Conservation (phyloP, 2,329 filamentous ascomycete species). For the Grosmannia serpens region DNA sequence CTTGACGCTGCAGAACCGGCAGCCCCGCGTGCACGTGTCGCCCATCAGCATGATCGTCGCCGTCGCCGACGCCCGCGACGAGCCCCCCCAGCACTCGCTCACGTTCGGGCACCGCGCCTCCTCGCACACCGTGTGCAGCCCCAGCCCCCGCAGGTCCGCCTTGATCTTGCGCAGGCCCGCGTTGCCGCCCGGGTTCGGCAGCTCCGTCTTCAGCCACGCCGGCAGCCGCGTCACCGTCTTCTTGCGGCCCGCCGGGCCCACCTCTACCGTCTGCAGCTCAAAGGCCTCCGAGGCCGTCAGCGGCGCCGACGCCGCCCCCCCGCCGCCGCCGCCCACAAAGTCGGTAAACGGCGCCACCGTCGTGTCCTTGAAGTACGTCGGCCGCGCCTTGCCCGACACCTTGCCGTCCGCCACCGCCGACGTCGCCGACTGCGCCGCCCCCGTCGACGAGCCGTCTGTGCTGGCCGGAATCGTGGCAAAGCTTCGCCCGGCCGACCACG, state of each 20-base stretch:
- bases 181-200: constrained; percentile 57
- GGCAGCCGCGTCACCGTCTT: constrained; percentile 65
- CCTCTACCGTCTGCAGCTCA: constrained; percentile 49
- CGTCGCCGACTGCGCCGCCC: constrained; percentile 29
- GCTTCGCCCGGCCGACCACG: background rate
- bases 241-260: constrained; percentile 51
- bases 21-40: constrained; percentile 92
- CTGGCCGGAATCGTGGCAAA: background rate
- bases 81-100: constrained; percentile 93
- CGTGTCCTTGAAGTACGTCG: constrained; percentile 50
- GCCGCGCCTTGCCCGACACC: constrained; percentile 17
- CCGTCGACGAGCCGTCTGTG: constrained; percentile 10
- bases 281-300: constrained; percentile 44
- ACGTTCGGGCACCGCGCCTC: constrained; percentile 97
- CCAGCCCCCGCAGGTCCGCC: constrained; percentile 77
- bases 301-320: constrained; percentile 26
- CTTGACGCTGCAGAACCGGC: constrained; percentile 95
- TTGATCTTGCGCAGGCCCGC: constrained; percentile 90
- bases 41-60: constrained; percentile 99
- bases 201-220: constrained; percentile 91
- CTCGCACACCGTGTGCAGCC: constrained; percentile 92
- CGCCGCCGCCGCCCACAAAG: constrained; percentile 34
- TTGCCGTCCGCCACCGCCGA: constrained; percentile 8
- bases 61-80: constrained; percentile 77
- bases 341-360: constrained; percentile 45